A percentile compares a stretch with the other conserved stretches of the same genome.
phyloP scores from a whole-genome alignment of 192 early-diverging fungal genomes.

The Backusella parvicylindrica region DNA sequence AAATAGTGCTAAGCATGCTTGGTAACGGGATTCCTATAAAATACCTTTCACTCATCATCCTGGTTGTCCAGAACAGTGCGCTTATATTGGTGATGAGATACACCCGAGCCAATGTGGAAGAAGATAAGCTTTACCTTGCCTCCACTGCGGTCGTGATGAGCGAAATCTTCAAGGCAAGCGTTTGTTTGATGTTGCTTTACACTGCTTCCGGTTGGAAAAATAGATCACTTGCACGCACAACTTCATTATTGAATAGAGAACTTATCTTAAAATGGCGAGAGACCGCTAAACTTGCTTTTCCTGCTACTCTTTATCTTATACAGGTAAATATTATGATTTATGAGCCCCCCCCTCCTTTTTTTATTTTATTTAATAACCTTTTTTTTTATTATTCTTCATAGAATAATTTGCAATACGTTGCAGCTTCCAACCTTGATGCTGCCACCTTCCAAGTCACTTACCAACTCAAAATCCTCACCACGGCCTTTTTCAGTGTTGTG shows the following conservation, averaged over 20 bases:
- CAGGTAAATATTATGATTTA: slow-evolving; percentile 63
- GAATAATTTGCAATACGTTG: slow-evolving; percentile 96
- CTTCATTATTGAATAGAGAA: slow-evolving; percentile 21
- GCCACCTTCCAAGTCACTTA: slow-evolving; percentile 98
- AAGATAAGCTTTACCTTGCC: slow-evolving; percentile 54
- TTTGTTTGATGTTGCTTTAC: slow-evolving; percentile 44
- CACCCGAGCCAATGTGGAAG: slow-evolving; percentile 53
- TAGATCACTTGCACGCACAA: slow-evolving; percentile 20
- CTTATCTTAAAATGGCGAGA: slow-evolving; percentile 35
- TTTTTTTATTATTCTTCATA: not conserved
- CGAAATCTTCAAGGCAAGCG: slow-evolving; percentile 78
- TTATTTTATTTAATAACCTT: not conserved
- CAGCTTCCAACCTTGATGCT: slow-evolving; percentile 83
- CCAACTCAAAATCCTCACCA: slow-evolving; percentile 97
- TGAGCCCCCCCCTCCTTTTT: not conserved
- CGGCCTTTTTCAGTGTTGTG: slow-evolving; percentile 90
- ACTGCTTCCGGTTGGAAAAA: not conserved
- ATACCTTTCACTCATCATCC: slow-evolving; percentile 78
- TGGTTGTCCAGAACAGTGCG: slow-evolving; percentile 87
- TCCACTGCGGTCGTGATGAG: slow-evolving; percentile 92
- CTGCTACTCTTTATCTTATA: slow-evolving; percentile 87
- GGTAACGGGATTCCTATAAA: slow-evolving; percentile 65
- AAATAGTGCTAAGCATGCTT: not conserved
- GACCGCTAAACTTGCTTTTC: slow-evolving; percentile 78
- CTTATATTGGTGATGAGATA: slow-evolving; percentile 90